Base-by-base conservation (phyloP, 2,329 filamentous ascomycete genomes). In the Elsinoe batatas region DNA sequence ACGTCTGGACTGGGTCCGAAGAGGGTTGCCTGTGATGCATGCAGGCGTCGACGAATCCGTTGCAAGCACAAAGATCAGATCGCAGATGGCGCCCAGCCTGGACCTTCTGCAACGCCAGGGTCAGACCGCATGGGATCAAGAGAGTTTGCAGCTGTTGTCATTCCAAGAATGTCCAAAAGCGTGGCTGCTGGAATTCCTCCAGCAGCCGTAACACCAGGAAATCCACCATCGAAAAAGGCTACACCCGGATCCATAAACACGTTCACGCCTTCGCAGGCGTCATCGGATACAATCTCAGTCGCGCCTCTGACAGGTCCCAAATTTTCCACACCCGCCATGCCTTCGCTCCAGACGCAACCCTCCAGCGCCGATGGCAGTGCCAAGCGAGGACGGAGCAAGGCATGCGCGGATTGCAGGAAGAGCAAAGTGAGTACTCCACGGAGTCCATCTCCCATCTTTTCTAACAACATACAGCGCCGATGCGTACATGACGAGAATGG, bases 401-500 rank as follows among this genome's bases (percentile, higher is more conserved):
- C 82, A 42, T 85, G 82, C 65, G 76, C 81, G 57, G 81, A 84
- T 62, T 85, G 82, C 67, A 77, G 82, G 44, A 84, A 82, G 66
- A 83, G 80, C 74, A 84, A 84, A 75, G 81, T 83, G 65, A 67
- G 76, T 53, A 37, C 3, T 5, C 30, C 60, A 61, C 64, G 58
- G 64, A 42, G 18, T 22, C 17, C 56, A 61, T 42, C 12, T 30
- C 26, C 12, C 43, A 60, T 51, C 51, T 58, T 53, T 59, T 62
- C 56, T 63, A 58, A 44, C 36, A 13, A 37, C 15, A 46, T 20
- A 36, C 60, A 84, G 81, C 80, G 82, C 57, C 80, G 82, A 63
- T 85, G 82, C 63, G 81, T 84, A 49, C 82, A 85, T 63, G 81
- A 84, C 62, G 80, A 83, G 61, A 76, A 79, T 60, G 82, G 82